phyloP scores from a whole-genome alignment of 2,329 filamentous ascomycete genomes.

The Penicillium nordicum region DNA sequence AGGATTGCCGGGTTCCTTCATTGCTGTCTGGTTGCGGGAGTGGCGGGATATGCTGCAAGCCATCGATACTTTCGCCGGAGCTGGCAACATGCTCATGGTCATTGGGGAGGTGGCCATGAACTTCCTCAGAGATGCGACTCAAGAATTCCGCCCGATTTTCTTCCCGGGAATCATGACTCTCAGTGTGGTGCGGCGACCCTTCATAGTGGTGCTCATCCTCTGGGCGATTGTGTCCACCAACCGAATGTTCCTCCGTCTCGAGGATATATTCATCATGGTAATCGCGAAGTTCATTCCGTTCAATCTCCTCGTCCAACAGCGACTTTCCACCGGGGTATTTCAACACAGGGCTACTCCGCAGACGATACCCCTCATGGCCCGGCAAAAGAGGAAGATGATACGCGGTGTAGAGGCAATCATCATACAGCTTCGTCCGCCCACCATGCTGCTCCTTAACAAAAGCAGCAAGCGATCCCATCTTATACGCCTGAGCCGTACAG shows the following conservation, averaged over 20 bases:
- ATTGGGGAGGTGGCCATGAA: slow-evolving; percentile 1
- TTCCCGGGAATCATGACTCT: slow-evolving; percentile 10
- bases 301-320: slow-evolving; percentile 90
- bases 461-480: slow-evolving; percentile 79
- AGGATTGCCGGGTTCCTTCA: slow-evolving; percentile 1
- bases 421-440: slow-evolving; percentile 92
- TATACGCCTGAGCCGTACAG: slow-evolving; percentile 91
- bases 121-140: slow-evolving; percentile 14
- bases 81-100: slow-evolving; percentile 6
- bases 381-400: slow-evolving; percentile 88
- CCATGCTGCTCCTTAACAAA: slow-evolving; percentile 86
- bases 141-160: slow-evolving; percentile 14
- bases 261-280: slow-evolving; percentile 90
- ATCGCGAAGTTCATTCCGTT: slow-evolving; percentile 82
- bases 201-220: slow-evolving; percentile 29
- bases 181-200: slow-evolving; percentile 11
- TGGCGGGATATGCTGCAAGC: not conserved
- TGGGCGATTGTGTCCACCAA: slow-evolving; percentile 33
- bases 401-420: slow-evolving; percentile 93
- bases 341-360: slow-evolving; percentile 84
- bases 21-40: slow-evolving; percentile 1
- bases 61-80: not conserved
- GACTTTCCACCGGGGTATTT: slow-evolving; percentile 93
- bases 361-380: slow-evolving; percentile 78
- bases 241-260: slow-evolving; percentile 52